Base-by-base conservation (phyloP, 441 rosid species). In the Aleurites moluccanus region DNA sequence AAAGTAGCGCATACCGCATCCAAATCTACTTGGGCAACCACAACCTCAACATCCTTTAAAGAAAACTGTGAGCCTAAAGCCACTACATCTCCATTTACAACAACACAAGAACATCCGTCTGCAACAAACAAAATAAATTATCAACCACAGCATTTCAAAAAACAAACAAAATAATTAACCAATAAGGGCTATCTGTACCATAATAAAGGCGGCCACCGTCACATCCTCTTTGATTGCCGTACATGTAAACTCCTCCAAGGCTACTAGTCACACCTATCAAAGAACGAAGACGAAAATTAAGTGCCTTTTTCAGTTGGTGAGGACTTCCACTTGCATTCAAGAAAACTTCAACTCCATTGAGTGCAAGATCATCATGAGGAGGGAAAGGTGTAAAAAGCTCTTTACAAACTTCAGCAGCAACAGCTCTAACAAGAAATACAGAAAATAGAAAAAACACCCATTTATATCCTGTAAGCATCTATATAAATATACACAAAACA, bases 311-410 rank as follows among this genome's bases (percentile, higher is more conserved):
- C 63, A 93, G 76, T 77, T 96, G 97, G 77, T 93, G 98, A 70
- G 87, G 94, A 83, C 99, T 96, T 67, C 98, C 99, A 83, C 98
- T 96, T 52, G 98, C 99, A 83, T 96, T 96, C 92, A 96, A 69
- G 83, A 96, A 93, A 64, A 96, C 92, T 81, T 96, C 99, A 57
- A 96, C 97, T 6, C 99, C 98, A 61, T 93, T 96, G 76, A 92
- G 70, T 35, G 98, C 97, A 73, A 96, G 98, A 83, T 93, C 99
- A n/a, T 94, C 86, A 79, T 96, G 99, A 76, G 93, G 93, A 67
- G 98, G 94, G 70, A 84, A 61, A 9, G 96, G 88, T 35, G 90
- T 80, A 73, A 89, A 96, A 74, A 96, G 96, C 83, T 96, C 99
- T 83, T 91, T 98, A 75, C 99, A 96, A 52, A 92, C 85, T 89